Conservation (phyloP, 2,329 filamentous ascomycete species). For the Sporothrix inflata region DNA sequence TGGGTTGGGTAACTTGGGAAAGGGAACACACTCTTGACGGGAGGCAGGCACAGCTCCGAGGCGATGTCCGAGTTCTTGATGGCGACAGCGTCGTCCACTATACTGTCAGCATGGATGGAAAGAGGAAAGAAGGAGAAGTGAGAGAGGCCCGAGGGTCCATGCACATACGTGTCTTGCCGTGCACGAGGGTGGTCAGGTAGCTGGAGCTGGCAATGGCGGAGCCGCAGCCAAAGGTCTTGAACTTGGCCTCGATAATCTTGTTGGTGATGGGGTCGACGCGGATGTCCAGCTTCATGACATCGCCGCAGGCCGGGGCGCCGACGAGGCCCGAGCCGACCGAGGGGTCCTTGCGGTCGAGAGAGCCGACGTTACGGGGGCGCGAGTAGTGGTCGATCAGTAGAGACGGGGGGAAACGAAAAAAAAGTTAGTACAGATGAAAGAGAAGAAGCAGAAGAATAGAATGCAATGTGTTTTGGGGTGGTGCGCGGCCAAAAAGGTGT, state of each 20-base stretch:
- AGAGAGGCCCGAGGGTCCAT: background rate
- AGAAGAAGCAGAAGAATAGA: background rate
- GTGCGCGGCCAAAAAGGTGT: background rate
- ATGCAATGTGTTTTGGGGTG: background rate
- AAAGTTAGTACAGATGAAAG: background rate
- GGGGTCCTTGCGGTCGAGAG: conserved; percentile 70
- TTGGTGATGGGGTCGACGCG: conserved; percentile 85
- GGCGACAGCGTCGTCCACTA: conserved; percentile 85
- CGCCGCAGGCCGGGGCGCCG: conserved; percentile 85
- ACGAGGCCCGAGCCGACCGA: conserved; percentile 92
- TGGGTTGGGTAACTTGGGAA: conserved; percentile 60
- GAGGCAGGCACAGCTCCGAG: conserved; percentile 87
- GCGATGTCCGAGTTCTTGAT: conserved; percentile 98
- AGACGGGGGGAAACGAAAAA: background rate
- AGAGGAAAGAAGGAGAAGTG: background rate
- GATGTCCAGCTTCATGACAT: conserved; percentile 94
- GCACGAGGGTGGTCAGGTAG: conserved; percentile 84
- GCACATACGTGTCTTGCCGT: conserved; percentile 74
- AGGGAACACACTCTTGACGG: conserved; percentile 78
- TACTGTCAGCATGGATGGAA: background rate
- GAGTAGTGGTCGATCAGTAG: conserved; percentile 39
- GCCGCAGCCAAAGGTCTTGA: conserved; percentile 97
- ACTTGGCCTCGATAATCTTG: conserved; percentile 91
- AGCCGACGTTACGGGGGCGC: conserved; percentile 55
- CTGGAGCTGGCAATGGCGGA: conserved; percentile 92